A percentile compares a stretch with the other conserved stretches of the same genome.
Evolutionary conservation across 176 grass and related monocot genomes (phyloP).

Genomic region (Eleusine indica): DNA sequence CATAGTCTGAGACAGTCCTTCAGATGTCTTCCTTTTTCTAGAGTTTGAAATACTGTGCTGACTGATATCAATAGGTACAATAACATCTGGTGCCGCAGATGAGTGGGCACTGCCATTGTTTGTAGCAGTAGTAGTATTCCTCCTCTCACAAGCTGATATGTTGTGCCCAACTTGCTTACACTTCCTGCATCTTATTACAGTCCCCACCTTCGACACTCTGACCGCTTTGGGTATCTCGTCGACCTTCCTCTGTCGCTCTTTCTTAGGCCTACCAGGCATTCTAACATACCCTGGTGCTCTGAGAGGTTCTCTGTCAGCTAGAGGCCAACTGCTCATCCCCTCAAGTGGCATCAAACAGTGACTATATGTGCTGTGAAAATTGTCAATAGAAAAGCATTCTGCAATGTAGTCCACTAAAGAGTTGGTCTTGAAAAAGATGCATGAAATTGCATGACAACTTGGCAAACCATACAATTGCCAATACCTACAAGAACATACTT

Average conservation of each 20-base stretch:
- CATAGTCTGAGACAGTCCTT: no score
- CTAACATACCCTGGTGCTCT: neutral
- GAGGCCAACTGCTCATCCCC: neutral
- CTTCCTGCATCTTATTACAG: neutral
- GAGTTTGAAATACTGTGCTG: no score
- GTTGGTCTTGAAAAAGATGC: neutral
- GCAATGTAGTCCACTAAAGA: neutral
- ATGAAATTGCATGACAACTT: neutral
- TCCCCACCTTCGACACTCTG: neutral
- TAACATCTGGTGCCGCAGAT: neutral
- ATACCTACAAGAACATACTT: no score
- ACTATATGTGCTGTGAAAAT: neutral
- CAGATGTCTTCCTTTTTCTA: no score
- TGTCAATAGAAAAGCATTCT: neutral
- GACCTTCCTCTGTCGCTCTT: neutral
- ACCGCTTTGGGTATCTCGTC: neutral
- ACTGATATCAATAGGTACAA: no score
- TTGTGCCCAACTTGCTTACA: no score
- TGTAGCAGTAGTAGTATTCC: neutral
- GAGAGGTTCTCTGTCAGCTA: neutral
- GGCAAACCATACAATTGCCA: neutral
- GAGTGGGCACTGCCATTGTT: neutral
- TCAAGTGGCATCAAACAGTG: neutral
- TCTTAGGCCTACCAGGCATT: neutral
- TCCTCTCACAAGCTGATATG: no score